Conservation (phyloP, 1,284 basidiomycete genomes). For the Puccinia hordei region DNA sequence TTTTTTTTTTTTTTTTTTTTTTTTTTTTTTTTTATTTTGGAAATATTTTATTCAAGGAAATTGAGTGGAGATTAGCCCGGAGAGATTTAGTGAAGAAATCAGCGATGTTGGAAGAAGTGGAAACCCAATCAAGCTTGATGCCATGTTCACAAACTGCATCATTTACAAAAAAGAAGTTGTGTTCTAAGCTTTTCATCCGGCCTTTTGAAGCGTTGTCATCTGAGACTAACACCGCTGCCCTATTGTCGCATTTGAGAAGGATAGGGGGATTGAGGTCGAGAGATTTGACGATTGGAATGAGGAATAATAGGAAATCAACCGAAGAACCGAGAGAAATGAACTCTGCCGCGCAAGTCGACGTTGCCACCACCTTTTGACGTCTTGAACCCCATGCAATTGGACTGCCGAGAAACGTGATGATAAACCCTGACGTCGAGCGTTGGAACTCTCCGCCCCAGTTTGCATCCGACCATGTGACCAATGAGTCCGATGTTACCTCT, state of each 20-base stretch:
- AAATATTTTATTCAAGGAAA: no score
- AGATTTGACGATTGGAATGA: no score
- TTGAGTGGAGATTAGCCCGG: neutral
- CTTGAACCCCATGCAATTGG: neutral
- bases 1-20: no score
- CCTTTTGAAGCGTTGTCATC: neutral
- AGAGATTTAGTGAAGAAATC: neutral
- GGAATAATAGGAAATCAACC: no score
- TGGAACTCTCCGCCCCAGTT: neutral
- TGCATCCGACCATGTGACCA: neutral
- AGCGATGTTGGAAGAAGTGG: neutral
- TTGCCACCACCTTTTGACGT: no score
- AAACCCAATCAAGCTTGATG: neutral
- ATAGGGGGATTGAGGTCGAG: no score
- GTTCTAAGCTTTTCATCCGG: neutral
- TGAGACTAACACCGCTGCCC: neutral
- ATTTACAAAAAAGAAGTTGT: conserved; percentile 2
- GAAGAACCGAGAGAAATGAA: no score
- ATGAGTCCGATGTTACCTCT: neutral
- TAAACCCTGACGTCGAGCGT: no score
- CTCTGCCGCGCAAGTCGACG: no score
- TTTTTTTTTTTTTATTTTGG: no score
- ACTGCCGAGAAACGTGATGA: no score
- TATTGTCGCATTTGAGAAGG: neutral
- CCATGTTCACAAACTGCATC: neutral